A percentile compares a stretch with the other conserved stretches of the same genome.
These are phyloP conservation scores for Metschnikowia koreensis DNA, from an alignment of 805 yeast genomes.

Conservation along the genomic window DNA sequence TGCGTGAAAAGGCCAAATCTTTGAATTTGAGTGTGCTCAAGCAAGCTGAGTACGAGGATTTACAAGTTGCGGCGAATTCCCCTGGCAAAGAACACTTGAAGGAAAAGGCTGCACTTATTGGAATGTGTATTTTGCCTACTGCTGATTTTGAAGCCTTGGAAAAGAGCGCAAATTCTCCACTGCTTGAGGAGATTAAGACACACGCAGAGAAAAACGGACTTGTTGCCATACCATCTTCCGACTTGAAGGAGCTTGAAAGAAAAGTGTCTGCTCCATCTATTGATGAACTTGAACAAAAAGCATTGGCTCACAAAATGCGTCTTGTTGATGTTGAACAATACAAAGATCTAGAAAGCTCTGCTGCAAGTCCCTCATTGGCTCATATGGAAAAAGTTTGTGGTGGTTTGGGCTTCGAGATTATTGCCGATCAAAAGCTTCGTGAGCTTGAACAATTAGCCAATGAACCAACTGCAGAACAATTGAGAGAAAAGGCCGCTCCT, in stretches of 20 bases:
- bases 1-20: constrained; percentile 4
- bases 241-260: constrained; percentile 6
- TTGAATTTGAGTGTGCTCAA: neutral
- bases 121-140: constrained; percentile 4
- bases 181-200: constrained; percentile 8
- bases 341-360: constrained; percentile 22
- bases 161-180: constrained; percentile 16
- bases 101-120: constrained; percentile 7
- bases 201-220: constrained; percentile 6
- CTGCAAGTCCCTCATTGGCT: constrained; percentile 29
- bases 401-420: constrained; percentile 11
- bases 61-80: constrained; percentile 2
- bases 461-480: constrained; percentile 18
- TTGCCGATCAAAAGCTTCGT: constrained; percentile 6
- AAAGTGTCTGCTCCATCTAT: constrained; percentile 17
- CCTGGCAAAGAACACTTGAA: constrained; percentile 6
- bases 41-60: neutral
- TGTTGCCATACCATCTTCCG: constrained; percentile 1
- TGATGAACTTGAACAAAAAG: constrained; percentile 11
- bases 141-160: constrained; percentile 8
- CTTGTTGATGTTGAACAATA: constrained; percentile 3
- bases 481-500: constrained; percentile 14
- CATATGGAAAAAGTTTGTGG: constrained; percentile 17
- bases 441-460: constrained; percentile 16
- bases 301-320: neutral